Evolutionary conservation across 2,329 filamentous ascomycete species (phyloP).

Genomic region (Lomentospora prolificans): DNA sequence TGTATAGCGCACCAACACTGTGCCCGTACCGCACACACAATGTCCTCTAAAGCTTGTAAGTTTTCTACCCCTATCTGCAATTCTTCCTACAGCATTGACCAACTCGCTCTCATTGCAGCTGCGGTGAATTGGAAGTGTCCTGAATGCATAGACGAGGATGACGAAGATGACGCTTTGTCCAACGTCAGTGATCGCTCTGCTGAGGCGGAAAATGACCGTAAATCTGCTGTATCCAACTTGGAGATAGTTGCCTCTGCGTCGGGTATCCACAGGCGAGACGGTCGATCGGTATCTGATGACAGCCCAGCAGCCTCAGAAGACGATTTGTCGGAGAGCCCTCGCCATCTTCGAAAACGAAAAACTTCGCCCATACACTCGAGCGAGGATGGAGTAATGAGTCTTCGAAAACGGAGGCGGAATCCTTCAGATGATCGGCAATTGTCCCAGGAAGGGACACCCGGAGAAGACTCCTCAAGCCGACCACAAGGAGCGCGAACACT

Average conservation of each 20-base stretch:
- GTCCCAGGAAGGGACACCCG: constrained; percentile 24
- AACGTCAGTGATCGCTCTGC: constrained; percentile 3
- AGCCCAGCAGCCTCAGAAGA: constrained; percentile 55
- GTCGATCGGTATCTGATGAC: not conserved
- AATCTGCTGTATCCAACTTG: not conserved
- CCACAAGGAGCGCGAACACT: constrained; percentile 1
- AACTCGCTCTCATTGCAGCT: not conserved
- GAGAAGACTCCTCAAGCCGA: constrained; percentile 13
- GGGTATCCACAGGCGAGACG: not conserved
- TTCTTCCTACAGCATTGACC: constrained; percentile 15
- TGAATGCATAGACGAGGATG: constrained; percentile 29
- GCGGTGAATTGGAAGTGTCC: constrained; percentile 38
- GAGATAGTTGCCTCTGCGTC: not conserved
- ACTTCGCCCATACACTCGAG: constrained; percentile 56
- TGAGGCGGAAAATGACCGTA: not conserved
- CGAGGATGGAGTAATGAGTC: constrained; percentile 42
- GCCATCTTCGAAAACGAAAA: constrained; percentile 75
- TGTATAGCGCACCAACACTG: constrained; percentile 80
- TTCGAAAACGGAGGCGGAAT: constrained; percentile 45
- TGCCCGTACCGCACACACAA: constrained; percentile 51
- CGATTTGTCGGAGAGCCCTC: constrained; percentile 65
- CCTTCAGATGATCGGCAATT: constrained; percentile 31
- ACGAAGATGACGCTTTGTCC: not conserved
- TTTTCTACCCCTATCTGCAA: constrained; percentile 18
- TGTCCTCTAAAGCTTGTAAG: constrained; percentile 3